Evolutionary conservation across 345 rosid genomes (phyloP).

Genomic region (Lenwebbia sp.): DNA sequence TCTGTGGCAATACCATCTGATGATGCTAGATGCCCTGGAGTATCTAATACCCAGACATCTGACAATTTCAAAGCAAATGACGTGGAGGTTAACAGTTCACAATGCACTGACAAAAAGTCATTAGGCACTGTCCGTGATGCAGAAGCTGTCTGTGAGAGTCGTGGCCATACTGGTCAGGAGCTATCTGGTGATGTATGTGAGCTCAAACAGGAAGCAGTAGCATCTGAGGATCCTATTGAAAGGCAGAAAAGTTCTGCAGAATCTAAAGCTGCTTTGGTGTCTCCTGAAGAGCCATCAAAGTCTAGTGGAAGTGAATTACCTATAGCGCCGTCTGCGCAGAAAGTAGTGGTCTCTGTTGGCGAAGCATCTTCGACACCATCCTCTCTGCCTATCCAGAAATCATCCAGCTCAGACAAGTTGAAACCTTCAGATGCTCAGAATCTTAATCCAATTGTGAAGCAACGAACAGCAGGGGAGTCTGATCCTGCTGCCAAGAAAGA

Average conservation of each 20-base stretch:
- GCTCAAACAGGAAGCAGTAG: slow-evolving; percentile 23
- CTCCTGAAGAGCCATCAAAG: slow-evolving; percentile 29
- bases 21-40: slow-evolving; percentile 22
- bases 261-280: slow-evolving; percentile 21
- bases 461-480: slow-evolving; percentile 20
- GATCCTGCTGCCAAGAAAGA: slow-evolving; percentile 30
- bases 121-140: slow-evolving; percentile 20
- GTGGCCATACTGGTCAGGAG: slow-evolving; percentile 20
- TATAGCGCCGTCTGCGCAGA: slow-evolving; percentile 19
- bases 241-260: slow-evolving; percentile 22
- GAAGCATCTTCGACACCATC: slow-evolving; percentile 33
- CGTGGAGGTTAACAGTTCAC: slow-evolving; percentile 18
- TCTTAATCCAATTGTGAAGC: slow-evolving; percentile 22
- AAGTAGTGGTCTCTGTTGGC: slow-evolving; percentile 32
- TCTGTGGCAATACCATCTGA: neutral
- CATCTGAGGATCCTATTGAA: slow-evolving; percentile 15
- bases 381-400: slow-evolving; percentile 15
- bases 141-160: slow-evolving; percentile 29
- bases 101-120: slow-evolving; percentile 21
- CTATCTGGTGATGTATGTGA: slow-evolving; percentile 9
- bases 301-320: slow-evolving; percentile 21
- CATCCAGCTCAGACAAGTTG: slow-evolving; percentile 25
- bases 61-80: slow-evolving; percentile 22
- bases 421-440: slow-evolving; percentile 39
- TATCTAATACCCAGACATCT: slow-evolving; percentile 13